These are phyloP conservation scores for Furcasterigmium furcatum DNA, from an alignment of 2,329 filamentous ascomycete genomes.

Conservation along the genomic window DNA sequence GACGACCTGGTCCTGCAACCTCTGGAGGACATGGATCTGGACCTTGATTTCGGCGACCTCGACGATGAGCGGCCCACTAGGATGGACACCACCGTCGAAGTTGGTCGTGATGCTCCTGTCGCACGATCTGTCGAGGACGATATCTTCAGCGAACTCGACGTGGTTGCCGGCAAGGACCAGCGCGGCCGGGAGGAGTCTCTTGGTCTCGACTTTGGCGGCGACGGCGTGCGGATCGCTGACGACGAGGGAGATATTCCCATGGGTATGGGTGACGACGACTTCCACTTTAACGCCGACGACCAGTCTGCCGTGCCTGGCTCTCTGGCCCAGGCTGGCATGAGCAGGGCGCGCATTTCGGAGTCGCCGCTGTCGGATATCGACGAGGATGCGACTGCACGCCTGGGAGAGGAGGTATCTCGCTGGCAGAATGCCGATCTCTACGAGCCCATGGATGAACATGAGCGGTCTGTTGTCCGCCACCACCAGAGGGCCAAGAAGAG, in stretches of 20 bases:
- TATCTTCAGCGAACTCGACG: conserved; percentile 62
- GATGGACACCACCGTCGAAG: conserved; percentile 70
- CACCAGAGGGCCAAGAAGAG: conserved; percentile 72
- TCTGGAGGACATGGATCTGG: conserved; percentile 66
- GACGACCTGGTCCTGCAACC: conserved; percentile 53
- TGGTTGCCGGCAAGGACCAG: conserved; percentile 53
- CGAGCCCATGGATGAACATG: conserved; percentile 56
- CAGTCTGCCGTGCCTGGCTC: conserved; percentile 52
- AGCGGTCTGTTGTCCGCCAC: conserved; percentile 59
- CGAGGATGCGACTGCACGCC: conserved; percentile 27
- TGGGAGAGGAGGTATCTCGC: conserved; percentile 55
- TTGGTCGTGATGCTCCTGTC: conserved; percentile 80
- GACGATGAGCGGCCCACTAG: conserved; percentile 59
- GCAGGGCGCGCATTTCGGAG: conserved; percentile 62
- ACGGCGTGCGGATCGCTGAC: conserved; percentile 57
- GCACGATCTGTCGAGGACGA: conserved; percentile 66
- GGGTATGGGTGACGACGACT: conserved; percentile 60
- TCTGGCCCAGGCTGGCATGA: conserved; percentile 41
- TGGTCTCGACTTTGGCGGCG: conserved; percentile 50
- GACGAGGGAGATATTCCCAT: conserved; percentile 63
- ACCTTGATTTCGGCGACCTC: conserved; percentile 71
- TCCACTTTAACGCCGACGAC: conserved; percentile 57
- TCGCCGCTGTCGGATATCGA: conserved; percentile 70
- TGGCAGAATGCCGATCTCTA: conserved; percentile 55
- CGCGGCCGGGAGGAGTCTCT: conserved; percentile 52